Evolutionary conservation across 192 early-diverging fungal species (phyloP).

Genomic region (Entomortierella lignicola): DNA sequence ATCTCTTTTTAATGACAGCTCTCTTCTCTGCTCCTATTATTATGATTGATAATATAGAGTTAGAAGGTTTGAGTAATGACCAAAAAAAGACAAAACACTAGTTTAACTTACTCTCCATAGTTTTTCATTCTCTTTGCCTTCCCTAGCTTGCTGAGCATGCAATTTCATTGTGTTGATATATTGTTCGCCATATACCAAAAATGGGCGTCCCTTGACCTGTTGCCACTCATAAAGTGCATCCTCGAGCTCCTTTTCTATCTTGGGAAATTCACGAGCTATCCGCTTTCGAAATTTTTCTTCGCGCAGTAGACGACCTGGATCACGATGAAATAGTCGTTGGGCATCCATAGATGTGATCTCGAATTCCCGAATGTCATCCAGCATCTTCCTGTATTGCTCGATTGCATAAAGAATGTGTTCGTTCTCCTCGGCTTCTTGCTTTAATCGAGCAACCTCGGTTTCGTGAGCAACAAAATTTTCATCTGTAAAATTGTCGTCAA

Average conservation of each 20-base stretch:
- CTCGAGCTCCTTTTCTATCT: slow-evolving; percentile 44
- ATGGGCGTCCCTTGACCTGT: slow-evolving; percentile 46
- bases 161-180: slow-evolving; percentile 49
- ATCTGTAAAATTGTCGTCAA: slow-evolving; percentile 42
- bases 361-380: slow-evolving; percentile 55
- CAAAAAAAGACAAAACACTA: not conserved
- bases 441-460: slow-evolving; percentile 50
- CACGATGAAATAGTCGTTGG: slow-evolving; percentile 56
- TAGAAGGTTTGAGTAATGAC: not conserved
- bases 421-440: slow-evolving; percentile 44
- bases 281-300: slow-evolving; percentile 64
- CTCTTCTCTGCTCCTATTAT: slow-evolving; percentile 21
- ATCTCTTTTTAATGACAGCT: slow-evolving; percentile 11
- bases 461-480: slow-evolving; percentile 55
- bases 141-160: slow-evolving; percentile 32
- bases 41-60: not conserved
- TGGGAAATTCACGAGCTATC: slow-evolving; percentile 58
- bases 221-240: slow-evolving; percentile 55
- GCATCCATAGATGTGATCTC: slow-evolving; percentile 54
- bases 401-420: slow-evolving; percentile 57
- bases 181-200: slow-evolving; percentile 58
- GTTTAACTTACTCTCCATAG: slow-evolving; percentile 19
- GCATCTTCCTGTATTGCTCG: slow-evolving; percentile 47
- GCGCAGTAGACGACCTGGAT: slow-evolving; percentile 61
- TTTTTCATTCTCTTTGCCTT: slow-evolving; percentile 44